These are phyloP conservation scores for Wickerhamiella siamensis DNA, from an alignment of 805 yeast genomes.

Conservation along the genomic window DNA sequence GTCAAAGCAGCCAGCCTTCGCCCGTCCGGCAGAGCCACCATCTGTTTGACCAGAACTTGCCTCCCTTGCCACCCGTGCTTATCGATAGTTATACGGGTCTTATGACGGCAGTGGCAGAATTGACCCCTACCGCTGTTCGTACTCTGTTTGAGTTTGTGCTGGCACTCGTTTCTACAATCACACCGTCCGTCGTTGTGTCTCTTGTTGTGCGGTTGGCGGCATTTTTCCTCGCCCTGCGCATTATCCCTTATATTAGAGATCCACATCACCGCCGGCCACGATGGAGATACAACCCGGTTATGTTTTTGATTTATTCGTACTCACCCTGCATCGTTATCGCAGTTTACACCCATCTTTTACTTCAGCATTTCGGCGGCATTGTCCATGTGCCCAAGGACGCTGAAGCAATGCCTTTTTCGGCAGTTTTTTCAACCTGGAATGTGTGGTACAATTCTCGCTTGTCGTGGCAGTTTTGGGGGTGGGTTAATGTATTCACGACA, in stretches of 20 bases:
- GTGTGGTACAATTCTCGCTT: conserved; percentile 28
- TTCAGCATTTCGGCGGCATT: conserved; percentile 42
- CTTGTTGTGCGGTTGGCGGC: conserved; percentile 76
- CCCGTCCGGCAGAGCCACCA: conserved; percentile 2
- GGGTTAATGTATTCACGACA: conserved; percentile 80
- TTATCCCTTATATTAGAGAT: conserved; percentile 54
- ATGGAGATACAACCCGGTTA: conserved; percentile 10
- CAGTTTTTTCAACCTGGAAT: conserved; percentile 7
- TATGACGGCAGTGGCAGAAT: conserved; percentile 25
- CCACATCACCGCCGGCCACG: conserved; percentile 13
- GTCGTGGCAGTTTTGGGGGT: conserved; percentile 95
- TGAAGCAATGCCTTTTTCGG: conserved; percentile 9
- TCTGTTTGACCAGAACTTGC: conserved; percentile 8
- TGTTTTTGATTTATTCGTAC: conserved; percentile 55
- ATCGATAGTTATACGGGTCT: conserved; percentile 27
- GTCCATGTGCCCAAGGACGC: conserved; percentile 12
- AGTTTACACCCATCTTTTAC: conserved; percentile 84
- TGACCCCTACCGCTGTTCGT: conserved; percentile 28
- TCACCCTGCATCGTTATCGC: conserved; percentile 91
- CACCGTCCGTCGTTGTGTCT: conserved; percentile 69
- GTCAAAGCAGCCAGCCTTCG: conserved; percentile 1
- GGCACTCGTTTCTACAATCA: conserved; percentile 46
- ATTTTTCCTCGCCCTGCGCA: conserved; percentile 80
- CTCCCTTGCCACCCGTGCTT: conserved; percentile 27
- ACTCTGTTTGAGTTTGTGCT: conserved; percentile 31